These are phyloP conservation scores for Podospora anserina DNA, from an alignment of 495 filamentous ascomycete species.

Conservation along the genomic window DNA sequence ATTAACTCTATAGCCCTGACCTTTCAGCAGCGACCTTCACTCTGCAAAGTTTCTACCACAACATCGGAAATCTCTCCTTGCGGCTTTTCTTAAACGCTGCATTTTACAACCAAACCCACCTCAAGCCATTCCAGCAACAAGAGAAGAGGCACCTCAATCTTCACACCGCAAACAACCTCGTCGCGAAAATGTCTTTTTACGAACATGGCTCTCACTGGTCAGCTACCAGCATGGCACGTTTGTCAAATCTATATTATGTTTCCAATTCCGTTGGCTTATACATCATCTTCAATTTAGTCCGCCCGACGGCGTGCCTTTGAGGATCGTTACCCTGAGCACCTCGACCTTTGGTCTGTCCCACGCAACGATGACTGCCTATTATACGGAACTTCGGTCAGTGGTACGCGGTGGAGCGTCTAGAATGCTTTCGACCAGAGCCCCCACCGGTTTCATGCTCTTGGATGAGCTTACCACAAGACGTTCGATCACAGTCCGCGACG, in stretches of 20 bases:
- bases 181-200: background rate
- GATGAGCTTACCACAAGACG: too few relatives aligned
- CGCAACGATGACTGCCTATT: background rate
- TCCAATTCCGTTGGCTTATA: background rate
- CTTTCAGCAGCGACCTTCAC: background rate
- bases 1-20: background rate
- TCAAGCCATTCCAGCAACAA: background rate
- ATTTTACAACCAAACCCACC: background rate
- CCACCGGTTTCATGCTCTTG: too few relatives aligned
- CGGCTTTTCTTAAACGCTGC: background rate
- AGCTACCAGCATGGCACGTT: background rate
- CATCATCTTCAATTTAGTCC: background rate
- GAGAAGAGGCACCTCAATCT: too few relatives aligned
- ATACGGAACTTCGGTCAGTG: background rate
- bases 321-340: background rate
- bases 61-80: background rate
- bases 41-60: background rate
- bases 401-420: background rate
- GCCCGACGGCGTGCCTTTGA: background rate
- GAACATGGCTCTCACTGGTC: background rate
- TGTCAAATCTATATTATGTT: background rate
- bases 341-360: background rate
- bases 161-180: too few relatives aligned
- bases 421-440: background rate
- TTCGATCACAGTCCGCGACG: too few relatives aligned